Base-by-base conservation (phyloP, 2,329 filamentous ascomycete species). In the Chaetomium strumarium region DNA sequence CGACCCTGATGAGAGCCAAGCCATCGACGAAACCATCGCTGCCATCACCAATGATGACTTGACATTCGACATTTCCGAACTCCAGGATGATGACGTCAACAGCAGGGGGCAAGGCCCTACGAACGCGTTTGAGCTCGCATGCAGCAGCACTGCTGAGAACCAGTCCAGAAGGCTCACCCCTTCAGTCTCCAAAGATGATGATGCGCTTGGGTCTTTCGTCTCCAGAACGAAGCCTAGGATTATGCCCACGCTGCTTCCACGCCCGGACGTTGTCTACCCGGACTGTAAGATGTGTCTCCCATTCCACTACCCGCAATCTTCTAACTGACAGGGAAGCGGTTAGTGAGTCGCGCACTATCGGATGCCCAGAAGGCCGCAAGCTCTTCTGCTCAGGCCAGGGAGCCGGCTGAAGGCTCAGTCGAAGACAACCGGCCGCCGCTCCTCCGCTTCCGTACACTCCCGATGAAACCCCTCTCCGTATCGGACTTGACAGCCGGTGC, bases 401-500 rank as follows among this genome's bases (percentile, higher is more conserved):
- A 30, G 45, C 20, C 39, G 34, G 14, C 42, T 20, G 37, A 41
- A 4, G 42, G 17, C 6, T 5, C 29, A 3, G 11, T 3, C 12
- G 16, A 60, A 24, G 50, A 75, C 46, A 63, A 59, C 2, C 68
- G 67, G 17, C 75, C 78, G 1, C 91, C 90, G 0, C 71, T 96
- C 2, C 78, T 90, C 57, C 82, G 86, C 33, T 96, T 95, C 62
- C 85, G 91, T 36, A 83, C 82, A 1, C 84, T 79, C 51, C 89
- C 89, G 0, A 85, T 78, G 63, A 92, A 89, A 65, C 83, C 88
- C 0, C 77, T 97, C 8, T 90, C 88, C 0, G 93, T 97, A 1
- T 90, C 88, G 2, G 93, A 99, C 67, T 72, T 97, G 20, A 83
- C 91, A 0, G 86, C 89, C 1, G 91, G 91, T 2, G 85, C 91